Percentiles rank a stretch among this genome's conserved stretches.
These are phyloP conservation scores for Aureobasidium sp. DNA, from an alignment of 2,329 filamentous ascomycete genomes.

Conservation along the genomic window DNA sequence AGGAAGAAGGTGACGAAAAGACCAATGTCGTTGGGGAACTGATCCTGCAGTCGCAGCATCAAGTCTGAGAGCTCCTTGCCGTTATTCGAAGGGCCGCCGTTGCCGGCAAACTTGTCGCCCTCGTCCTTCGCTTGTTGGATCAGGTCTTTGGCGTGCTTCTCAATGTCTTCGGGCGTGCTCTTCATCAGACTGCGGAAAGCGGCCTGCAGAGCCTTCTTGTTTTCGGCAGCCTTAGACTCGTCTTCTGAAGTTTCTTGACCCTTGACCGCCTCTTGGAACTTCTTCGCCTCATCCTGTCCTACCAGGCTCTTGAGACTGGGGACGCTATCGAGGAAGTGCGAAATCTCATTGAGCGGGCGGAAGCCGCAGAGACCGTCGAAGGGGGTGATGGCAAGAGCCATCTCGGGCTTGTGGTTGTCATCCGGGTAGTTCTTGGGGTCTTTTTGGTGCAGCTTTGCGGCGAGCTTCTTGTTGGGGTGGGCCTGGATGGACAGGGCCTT, in stretches of 20 bases:
- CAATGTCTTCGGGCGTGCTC: constrained; percentile 59
- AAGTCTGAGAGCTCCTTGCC: constrained; percentile 69
- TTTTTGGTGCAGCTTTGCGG: constrained; percentile 75
- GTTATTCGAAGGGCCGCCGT: constrained; percentile 59
- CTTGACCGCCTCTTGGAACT: constrained; percentile 42
- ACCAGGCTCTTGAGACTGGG: constrained; percentile 44
- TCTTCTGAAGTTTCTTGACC: constrained; percentile 46
- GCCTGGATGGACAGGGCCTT: constrained; percentile 97
- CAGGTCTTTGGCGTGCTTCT: constrained; percentile 59
- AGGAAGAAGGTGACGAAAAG: constrained; percentile 95
- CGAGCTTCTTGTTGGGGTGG: constrained; percentile 65
- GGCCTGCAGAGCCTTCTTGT: constrained; percentile 71
- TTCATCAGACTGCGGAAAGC: constrained; percentile 78
- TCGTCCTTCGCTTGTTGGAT: constrained; percentile 63
- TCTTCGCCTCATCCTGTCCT: constrained; percentile 40
- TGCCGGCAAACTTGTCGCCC: constrained; percentile 65
- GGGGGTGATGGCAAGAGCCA: constrained; percentile 94
- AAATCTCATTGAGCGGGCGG: constrained; percentile 77
- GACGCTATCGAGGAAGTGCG: constrained; percentile 69
- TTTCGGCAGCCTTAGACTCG: constrained; percentile 43
- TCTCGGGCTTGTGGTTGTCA: constrained; percentile 99
- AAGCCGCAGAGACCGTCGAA: constrained; percentile 97
- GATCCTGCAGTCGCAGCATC: constrained; percentile 66
- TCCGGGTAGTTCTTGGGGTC: constrained; percentile 96
- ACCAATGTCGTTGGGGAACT: constrained; percentile 87